Base-by-base conservation (phyloP, 202 grass and related monocot species). In the Dendrocalamus latiflorus region DNA sequence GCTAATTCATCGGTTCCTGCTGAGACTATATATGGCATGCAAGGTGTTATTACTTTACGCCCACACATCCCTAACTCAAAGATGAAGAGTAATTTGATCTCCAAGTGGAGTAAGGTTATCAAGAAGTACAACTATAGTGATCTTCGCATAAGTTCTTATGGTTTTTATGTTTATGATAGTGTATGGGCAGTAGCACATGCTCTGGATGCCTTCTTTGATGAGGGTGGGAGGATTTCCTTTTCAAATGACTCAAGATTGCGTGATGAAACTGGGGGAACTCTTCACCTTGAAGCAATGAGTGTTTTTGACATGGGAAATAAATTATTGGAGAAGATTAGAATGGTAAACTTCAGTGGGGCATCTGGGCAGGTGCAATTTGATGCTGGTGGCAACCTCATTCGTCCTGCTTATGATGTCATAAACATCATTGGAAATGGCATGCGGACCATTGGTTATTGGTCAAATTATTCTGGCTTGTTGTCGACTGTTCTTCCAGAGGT, bases 331-430 rank as follows among this genome's bases (percentile, higher is more conserved):
- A 84, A 95, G 34, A 88, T 98, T 39, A 84, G 56, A 66, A 85
- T 81, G 51, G 88, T 78, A 68, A 86, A 98, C 68, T 98, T 98
- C 68, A 82, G 79, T 6, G 95, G 95, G 53, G 51, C 51, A 6
- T 91, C 95, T 77, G 92, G 95, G n/a, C 72, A 85, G 57, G 44
- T 98, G 49, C 78, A 83, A 66, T 98, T 98, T 65, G 43, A 88
- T 91, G 64, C 63, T 85, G 65, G 72, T 17, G 85, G 74, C 26
- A 73, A 93, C 14, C 83, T 98, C 63, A 66, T 98, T 82, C 92
- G 28, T 84, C 92, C 95, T 74, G 79, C 92, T 11, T 98, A 94
- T 86, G 95, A 98, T 76, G 76, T 98, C 82, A 94, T 98, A 76
- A 98, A 89, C 42, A 36, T 98, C 13, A 83, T 93, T 21, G 92